These are phyloP conservation scores for Trypanosoma avium DNA, from an alignment of 208 protist genomes.

Conservation along the genomic window DNA sequence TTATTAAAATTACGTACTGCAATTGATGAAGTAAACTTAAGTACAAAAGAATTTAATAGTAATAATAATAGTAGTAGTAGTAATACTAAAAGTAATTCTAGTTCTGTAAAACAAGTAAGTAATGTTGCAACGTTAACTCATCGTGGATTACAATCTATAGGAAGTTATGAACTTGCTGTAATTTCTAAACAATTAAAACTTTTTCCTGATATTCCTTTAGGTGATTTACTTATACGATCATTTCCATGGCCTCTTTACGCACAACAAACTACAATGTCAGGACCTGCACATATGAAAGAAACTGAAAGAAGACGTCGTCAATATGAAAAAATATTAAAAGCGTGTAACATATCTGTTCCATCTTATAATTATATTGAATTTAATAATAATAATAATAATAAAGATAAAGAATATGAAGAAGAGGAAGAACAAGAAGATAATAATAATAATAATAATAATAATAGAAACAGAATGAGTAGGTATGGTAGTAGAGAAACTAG, in stretches of 20 bases:
- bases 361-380: background rate
- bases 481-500: background rate
- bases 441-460: background rate
- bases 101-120: background rate
- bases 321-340: constrained; percentile 29
- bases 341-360: constrained; percentile 29
- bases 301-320: constrained; percentile 11
- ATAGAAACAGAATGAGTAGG: background rate
- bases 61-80: background rate
- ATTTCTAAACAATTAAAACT: constrained; percentile 40
- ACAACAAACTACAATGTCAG: constrained; percentile 39
- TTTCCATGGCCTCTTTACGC: constrained; percentile 69
- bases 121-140: background rate
- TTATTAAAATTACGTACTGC: constrained; percentile 50
- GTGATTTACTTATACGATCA: constrained; percentile 45
- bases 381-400: background rate
- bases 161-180: constrained; percentile 54
- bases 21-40: constrained; percentile 59
- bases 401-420: background rate
- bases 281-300: constrained; percentile 32
- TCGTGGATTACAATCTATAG: constrained; percentile 38
- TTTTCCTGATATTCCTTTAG: constrained; percentile 60
- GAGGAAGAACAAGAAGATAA: background rate
- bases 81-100: background rate
- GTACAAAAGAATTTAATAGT: constrained; percentile 48